Base-by-base conservation (phyloP, 208 protist species). In the Spongospora subterranea region DNA sequence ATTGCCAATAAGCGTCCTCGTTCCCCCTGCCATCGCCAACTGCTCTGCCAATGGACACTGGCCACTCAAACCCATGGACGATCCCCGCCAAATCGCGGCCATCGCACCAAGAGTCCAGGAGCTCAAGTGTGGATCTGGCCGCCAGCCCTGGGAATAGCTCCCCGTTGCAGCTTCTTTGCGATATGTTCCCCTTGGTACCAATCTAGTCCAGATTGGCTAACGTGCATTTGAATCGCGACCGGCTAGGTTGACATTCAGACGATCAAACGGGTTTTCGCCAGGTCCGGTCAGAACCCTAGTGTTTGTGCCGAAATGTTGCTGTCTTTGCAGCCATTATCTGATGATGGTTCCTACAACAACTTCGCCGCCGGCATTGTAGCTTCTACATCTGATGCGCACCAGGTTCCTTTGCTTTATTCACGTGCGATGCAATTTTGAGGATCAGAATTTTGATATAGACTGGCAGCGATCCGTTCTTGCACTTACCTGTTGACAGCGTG, bases 261-360 rank as follows among this genome's bases (percentile, higher is more conserved):
- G 17, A 35, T 82, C n/a, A 43, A 35, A 6, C 13, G 11, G 35
- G 71, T 82, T 6, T 82, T 45, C n/a, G 40, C 6, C 6, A 6
- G 71, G 6, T 45, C 35, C 6, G 71, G 71, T 35, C n/a, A 35
- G 13, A 82, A 82, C 71, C 71, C 71, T 6, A 82, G 71, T 43
- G 71, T 82, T 6, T 82, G 71, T 43, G 71, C 71, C n/a, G 71
- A 82, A 82, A 82, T 82, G 71, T n/a, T 82, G 6, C 71, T 82
- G 6, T 82, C 71, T 20, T 20, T 82, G n/a, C 35, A 82, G 6
- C 35, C n/a, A 35, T 82, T 82, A 35, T 45, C 35, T 20, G 17
- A 35, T 20, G 6, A 6, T 82, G 71, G 71, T 43, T 6, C 6
- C 13, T 82, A 82, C 35, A 20, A n/a, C 71, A 43, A 82, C 35